phyloP scores from a whole-genome alignment of 352 stramenopile species.

The Thraustochytrium striatum region DNA sequence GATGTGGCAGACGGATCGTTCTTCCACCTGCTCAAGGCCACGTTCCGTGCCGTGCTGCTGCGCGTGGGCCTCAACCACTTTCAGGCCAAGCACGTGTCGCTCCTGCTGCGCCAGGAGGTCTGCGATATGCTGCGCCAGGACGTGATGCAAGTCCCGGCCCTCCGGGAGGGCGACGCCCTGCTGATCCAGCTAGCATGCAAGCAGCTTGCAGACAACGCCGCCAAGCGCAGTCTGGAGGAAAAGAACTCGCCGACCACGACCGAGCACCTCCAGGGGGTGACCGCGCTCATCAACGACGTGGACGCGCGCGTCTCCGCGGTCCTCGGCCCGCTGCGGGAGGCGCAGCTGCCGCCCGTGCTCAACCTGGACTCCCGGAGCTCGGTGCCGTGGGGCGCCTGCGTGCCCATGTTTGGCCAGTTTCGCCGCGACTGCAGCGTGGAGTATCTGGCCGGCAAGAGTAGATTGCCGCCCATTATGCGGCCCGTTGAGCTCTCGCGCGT shows the following conservation, averaged over 20 bases:
- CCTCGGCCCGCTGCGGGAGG: not conserved
- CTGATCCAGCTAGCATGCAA: constrained; percentile 1
- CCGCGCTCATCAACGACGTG: constrained; percentile 31
- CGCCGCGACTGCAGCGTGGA: constrained; percentile 74
- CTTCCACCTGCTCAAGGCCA: constrained; percentile 40
- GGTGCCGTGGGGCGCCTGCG: constrained; percentile 51
- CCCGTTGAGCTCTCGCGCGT: constrained; percentile 74
- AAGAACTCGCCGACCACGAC: constrained; percentile 35
- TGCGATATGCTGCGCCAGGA: constrained; percentile 35
- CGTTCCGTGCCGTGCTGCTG: constrained; percentile 4
- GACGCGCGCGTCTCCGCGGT: not conserved
- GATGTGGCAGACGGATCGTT: constrained; percentile 35
- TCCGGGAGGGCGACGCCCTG: constrained; percentile 1
- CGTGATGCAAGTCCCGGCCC: not conserved
- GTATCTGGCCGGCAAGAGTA: constrained; percentile 57
- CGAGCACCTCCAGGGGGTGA: constrained; percentile 22
- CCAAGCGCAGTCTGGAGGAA: constrained; percentile 39
- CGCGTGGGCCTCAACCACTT: constrained; percentile 1
- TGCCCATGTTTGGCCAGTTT: constrained; percentile 72
- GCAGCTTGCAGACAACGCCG: constrained; percentile 39
- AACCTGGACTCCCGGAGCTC: constrained; percentile 28
- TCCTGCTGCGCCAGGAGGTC: constrained; percentile 13
- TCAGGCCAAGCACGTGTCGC: constrained; percentile 43
- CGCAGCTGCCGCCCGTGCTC: constrained; percentile 7
- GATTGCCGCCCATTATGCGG: constrained; percentile 74